These are phyloP conservation scores for Solanum bukasovii DNA, from an alignment of 257 asterid species.

Conservation along the genomic window DNA sequence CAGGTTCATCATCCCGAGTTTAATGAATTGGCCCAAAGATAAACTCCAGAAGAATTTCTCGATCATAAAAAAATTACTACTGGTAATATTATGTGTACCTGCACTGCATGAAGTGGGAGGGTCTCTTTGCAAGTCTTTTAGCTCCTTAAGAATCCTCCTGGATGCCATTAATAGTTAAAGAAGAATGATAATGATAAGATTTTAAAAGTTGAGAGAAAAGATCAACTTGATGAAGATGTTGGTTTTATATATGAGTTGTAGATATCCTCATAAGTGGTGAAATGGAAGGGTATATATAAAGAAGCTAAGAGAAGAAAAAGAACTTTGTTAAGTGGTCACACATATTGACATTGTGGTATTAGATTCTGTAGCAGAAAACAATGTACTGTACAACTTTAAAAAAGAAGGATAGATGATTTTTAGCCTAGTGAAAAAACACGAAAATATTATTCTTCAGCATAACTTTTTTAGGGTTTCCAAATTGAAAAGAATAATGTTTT, in stretches of 20 bases:
- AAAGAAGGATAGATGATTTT: background rate
- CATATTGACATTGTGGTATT: constrained; percentile 9
- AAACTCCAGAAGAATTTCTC: background rate
- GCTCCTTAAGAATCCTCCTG: constrained; percentile 76
- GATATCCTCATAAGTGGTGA: constrained; percentile 1
- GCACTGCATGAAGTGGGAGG: constrained; percentile 96
- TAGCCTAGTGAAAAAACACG: background rate
- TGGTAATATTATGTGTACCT: constrained; percentile 21
- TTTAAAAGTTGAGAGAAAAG: background rate
- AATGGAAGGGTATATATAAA: constrained; percentile 16
- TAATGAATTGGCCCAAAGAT: background rate
- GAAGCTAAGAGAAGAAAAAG: background rate
- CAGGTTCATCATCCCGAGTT: background rate
- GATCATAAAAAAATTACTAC: background rate
- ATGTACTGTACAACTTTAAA: constrained; percentile 1
- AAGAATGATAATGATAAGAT: background rate
- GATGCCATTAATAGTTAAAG: constrained; percentile 47
- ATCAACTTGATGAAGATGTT: background rate
- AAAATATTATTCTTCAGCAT: background rate
- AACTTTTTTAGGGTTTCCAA: background rate
- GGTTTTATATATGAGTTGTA: background rate
- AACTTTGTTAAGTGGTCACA: background rate
- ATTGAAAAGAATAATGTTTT: background rate
- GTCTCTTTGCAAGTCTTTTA: constrained; percentile 78
- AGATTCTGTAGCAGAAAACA: constrained; percentile 29